Percentiles rank a stretch among this genome's conserved stretches.
phyloP scores from a whole-genome alignment of 768 basidiomycete genomes.

The Kwoniella dejecticola region DNA sequence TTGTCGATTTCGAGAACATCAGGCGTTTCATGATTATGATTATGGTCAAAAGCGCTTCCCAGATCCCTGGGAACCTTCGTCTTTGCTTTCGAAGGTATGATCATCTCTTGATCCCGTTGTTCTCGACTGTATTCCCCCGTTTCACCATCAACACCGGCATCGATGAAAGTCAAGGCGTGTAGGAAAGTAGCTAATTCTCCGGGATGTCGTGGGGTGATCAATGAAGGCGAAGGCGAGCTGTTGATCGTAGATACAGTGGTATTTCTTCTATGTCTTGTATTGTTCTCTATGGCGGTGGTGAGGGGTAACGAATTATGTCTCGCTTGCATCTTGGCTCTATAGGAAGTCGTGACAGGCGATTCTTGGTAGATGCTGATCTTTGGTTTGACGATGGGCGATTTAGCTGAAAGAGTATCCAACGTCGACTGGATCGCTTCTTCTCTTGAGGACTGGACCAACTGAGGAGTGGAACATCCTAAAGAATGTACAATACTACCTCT shows the following conservation, averaged over 20 bases:
- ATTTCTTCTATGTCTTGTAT: neutral
- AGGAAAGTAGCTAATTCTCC: conserved; percentile 1
- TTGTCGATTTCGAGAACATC: no score
- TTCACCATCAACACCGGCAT: conserved; percentile 1
- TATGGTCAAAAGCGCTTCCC: no score
- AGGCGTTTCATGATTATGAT: no score
- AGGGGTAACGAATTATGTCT: conserved; percentile 10
- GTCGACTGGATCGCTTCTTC: conserved; percentile 8
- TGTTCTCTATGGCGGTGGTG: neutral
- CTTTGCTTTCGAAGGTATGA: no score
- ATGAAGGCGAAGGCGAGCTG: neutral
- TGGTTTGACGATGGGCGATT: neutral
- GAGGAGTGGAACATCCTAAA: neutral
- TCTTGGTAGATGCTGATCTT: no score
- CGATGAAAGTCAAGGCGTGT: conserved; percentile 5
- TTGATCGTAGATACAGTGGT: neutral
- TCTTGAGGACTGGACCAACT: neutral
- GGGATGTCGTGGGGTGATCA: conserved; percentile 15
- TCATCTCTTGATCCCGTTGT: no score
- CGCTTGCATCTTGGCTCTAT: conserved; percentile 1
- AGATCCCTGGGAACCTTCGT: no score
- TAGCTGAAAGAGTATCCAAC: conserved; percentile 1
- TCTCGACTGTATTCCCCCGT: no score
- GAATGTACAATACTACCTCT: conserved; percentile 15
- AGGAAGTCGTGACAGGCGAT: no score